Conservation (phyloP, 2,329 filamentous ascomycete genomes). For the Pleurostoma richardsiae region DNA sequence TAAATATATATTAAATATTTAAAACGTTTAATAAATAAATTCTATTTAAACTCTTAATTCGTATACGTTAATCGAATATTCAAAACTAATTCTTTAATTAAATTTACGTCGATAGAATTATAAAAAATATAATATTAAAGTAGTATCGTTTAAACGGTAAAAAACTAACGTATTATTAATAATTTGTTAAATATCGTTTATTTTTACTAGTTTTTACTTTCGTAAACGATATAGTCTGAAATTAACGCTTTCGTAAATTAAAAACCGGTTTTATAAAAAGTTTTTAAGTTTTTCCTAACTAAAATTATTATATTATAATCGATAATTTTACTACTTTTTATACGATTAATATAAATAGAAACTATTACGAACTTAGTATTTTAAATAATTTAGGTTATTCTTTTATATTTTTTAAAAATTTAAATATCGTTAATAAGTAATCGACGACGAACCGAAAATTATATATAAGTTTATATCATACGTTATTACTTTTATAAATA, state of each 20-base stretch:
- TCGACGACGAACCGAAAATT: rapidly evolving
- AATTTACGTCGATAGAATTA: too few species aligned
- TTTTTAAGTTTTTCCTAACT: background rate
- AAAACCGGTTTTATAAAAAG: background rate
- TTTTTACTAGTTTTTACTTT: too few species aligned
- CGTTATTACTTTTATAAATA: background rate
- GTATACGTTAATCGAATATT: background rate
- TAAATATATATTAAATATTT: background rate
- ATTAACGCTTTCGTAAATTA: background rate
- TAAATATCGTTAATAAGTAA: background rate
- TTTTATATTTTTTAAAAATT: background rate
- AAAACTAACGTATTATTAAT: background rate
- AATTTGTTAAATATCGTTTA: background rate
- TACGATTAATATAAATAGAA: background rate
- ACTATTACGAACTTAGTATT: too few species aligned
- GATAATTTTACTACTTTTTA: background rate
- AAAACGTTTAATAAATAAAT: too few species aligned
- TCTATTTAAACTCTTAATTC: too few species aligned
- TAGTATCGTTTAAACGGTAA: too few species aligned
- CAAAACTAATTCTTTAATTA: too few species aligned
- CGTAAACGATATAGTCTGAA: background rate
- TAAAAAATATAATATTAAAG: too few species aligned
- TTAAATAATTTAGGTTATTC: background rate
- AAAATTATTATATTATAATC: background rate
- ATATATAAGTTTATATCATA: background rate